Conservation (phyloP, 1,284 basidiomycete genomes). For the Schizopora paradoxa region DNA sequence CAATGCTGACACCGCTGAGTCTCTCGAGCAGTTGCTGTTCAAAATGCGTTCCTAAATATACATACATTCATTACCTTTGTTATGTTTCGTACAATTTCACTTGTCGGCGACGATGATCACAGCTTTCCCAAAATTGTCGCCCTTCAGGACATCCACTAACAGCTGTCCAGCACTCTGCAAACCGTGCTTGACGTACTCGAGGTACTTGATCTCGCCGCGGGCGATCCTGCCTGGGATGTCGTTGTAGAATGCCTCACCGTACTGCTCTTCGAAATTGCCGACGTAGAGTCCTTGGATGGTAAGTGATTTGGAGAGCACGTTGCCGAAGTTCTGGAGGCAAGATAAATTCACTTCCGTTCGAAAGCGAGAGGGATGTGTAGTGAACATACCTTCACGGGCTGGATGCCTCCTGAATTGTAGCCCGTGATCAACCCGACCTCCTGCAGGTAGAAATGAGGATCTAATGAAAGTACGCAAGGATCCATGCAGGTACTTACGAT, state of each 20-base stretch:
- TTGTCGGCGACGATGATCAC: slow-evolving; percentile 45
- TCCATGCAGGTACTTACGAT: slow-evolving; percentile 39
- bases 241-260: slow-evolving; percentile 41
- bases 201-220: slow-evolving; percentile 55
- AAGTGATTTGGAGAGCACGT: slow-evolving; percentile 43
- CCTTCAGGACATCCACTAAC: slow-evolving; percentile 48
- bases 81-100: too few species aligned
- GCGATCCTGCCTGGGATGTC: slow-evolving; percentile 47
- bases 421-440: slow-evolving; percentile 3
- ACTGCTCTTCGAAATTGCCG: slow-evolving; percentile 33
- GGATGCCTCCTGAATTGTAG: background rate
- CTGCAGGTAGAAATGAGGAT: background rate
- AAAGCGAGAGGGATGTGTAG: slow-evolving; percentile 23
- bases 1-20: too few species aligned
- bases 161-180: slow-evolving; percentile 50
- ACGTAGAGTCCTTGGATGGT: slow-evolving; percentile 60
- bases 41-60: too few species aligned
- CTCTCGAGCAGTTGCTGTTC: too few species aligned
- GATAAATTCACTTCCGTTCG: background rate
- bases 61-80: too few species aligned
- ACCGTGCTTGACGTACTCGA: slow-evolving; percentile 47
- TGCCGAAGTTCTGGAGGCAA: slow-evolving; percentile 17
- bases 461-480: background rate
- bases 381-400: slow-evolving; percentile 5
- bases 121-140: slow-evolving; percentile 54